Percentiles rank a stretch among this genome's conserved stretches.
Evolutionary conservation across 2,329 filamentous ascomycete genomes (phyloP).

Genomic region (Colletotrichum orchidophilum): DNA sequence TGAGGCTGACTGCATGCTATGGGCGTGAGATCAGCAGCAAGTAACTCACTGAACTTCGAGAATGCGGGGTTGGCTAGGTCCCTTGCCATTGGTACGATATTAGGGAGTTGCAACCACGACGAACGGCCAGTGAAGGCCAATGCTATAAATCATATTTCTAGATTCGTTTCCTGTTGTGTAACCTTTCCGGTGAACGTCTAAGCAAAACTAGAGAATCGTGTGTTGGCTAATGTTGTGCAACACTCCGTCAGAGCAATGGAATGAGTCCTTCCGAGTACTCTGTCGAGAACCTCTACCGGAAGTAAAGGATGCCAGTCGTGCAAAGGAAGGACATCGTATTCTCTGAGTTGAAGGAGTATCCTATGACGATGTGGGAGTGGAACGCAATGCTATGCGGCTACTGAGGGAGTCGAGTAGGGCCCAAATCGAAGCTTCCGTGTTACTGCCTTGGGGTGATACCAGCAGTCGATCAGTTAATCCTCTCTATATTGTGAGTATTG

Average conservation of each 20-base stretch:
- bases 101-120: background rate
- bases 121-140: background rate
- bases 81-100: background rate
- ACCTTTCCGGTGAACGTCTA: background rate
- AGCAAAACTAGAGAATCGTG: background rate
- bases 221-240: background rate
- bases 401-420: background rate
- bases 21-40: slow-evolving; percentile 11
- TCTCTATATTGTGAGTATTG: background rate
- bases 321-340: background rate
- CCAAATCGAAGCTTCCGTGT: background rate
- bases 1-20: slow-evolving; percentile 21
- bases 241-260: background rate
- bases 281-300: no score
- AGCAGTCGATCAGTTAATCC: background rate
- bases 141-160: background rate
- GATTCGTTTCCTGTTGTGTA: background rate
- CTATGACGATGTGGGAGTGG: background rate
- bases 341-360: background rate
- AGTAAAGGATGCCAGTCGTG: background rate
- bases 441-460: background rate
- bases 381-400: background rate
- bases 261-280: background rate
- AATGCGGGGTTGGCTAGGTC: background rate
- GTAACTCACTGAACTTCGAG: background rate